A percentile compares a stretch with the other conserved stretches of the same genome.
Evolutionary conservation across 2,329 filamentous ascomycete species (phyloP).

Genomic region (Aspergillus hiratsukae): DNA sequence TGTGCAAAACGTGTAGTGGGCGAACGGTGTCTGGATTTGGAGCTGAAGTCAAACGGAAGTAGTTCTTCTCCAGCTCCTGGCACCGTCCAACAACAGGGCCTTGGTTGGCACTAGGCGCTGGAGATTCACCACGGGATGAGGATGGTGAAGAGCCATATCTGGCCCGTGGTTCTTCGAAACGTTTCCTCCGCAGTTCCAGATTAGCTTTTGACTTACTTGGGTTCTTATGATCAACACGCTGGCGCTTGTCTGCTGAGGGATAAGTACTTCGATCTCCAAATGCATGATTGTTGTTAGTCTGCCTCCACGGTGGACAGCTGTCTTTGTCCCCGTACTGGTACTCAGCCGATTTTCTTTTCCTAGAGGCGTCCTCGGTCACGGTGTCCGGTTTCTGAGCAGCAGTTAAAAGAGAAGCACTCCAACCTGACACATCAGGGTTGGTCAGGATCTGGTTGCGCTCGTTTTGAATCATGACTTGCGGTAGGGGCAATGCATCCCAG

Average conservation of each 20-base stretch:
- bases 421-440: slow-evolving; percentile 39
- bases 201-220: slow-evolving; percentile 86
- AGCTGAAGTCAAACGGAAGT: slow-evolving; percentile 86
- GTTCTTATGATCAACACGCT: slow-evolving; percentile 48
- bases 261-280: slow-evolving; percentile 75
- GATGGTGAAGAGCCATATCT: slow-evolving; percentile 38
- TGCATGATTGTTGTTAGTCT: slow-evolving; percentile 57
- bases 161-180: slow-evolving; percentile 62
- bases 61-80: slow-evolving; percentile 82
- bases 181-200: slow-evolving; percentile 82
- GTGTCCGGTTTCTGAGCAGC: slow-evolving; percentile 18
- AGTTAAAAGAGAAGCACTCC: slow-evolving; percentile 23
- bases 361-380: slow-evolving; percentile 41
- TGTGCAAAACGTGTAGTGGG: slow-evolving; percentile 71
- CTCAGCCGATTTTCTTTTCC: slow-evolving; percentile 79
- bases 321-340: slow-evolving; percentile 50
- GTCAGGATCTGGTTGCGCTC: slow-evolving; percentile 56
- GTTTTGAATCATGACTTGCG: slow-evolving; percentile 74
- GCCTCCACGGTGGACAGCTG: slow-evolving; percentile 67
- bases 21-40: slow-evolving; percentile 87
- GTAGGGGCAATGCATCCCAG: slow-evolving; percentile 79
- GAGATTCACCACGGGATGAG: slow-evolving; percentile 44
- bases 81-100: slow-evolving; percentile 82
- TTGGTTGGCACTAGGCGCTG: slow-evolving; percentile 41
- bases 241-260: slow-evolving; percentile 49